phyloP scores from a whole-genome alignment of 2,329 filamentous ascomycete species.

The Alternaria ventricosa region DNA sequence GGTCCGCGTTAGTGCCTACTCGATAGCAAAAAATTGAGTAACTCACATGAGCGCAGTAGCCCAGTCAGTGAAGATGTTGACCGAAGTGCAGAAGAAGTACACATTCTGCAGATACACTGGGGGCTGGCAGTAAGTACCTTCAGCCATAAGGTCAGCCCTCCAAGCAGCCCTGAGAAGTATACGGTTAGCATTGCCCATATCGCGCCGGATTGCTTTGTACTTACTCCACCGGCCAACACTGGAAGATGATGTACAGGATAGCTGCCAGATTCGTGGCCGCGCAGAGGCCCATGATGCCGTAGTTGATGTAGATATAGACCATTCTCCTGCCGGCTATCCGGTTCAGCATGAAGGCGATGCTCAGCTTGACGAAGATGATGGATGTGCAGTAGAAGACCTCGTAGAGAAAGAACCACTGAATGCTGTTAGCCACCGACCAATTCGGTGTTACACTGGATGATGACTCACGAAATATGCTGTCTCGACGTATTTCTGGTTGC shows the following conservation, averaged over 20 bases:
- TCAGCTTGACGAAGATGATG: slow-evolving; percentile 48
- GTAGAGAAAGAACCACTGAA: slow-evolving; percentile 48
- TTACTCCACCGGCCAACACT: slow-evolving; percentile 41
- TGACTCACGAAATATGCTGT: slow-evolving; percentile 22
- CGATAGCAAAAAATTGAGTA: background rate
- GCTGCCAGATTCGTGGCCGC: slow-evolving; percentile 40
- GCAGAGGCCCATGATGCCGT: slow-evolving; percentile 38
- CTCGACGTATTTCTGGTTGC: slow-evolving; percentile 19
- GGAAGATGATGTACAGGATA: slow-evolving; percentile 48
- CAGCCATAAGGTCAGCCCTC: slow-evolving; percentile 7
- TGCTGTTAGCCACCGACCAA: background rate
- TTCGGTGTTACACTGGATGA: background rate
- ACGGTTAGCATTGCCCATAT: background rate
- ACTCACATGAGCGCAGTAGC: slow-evolving; percentile 43
- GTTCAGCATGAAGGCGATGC: slow-evolving; percentile 46
- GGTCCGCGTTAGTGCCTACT: background rate
- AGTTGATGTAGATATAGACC: slow-evolving; percentile 35
- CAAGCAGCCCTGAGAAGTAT: slow-evolving; percentile 18
- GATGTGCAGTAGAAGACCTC: slow-evolving; percentile 47
- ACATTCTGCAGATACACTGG: slow-evolving; percentile 34
- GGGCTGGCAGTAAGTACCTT: slow-evolving; percentile 36
- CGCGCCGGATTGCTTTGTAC: background rate
- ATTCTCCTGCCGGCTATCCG: slow-evolving; percentile 41
- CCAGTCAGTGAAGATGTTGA: slow-evolving; percentile 49
- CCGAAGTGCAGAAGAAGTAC: slow-evolving; percentile 46